phyloP scores from a whole-genome alignment of 2,329 filamentous ascomycete genomes.

The Orbilia javanica region DNA sequence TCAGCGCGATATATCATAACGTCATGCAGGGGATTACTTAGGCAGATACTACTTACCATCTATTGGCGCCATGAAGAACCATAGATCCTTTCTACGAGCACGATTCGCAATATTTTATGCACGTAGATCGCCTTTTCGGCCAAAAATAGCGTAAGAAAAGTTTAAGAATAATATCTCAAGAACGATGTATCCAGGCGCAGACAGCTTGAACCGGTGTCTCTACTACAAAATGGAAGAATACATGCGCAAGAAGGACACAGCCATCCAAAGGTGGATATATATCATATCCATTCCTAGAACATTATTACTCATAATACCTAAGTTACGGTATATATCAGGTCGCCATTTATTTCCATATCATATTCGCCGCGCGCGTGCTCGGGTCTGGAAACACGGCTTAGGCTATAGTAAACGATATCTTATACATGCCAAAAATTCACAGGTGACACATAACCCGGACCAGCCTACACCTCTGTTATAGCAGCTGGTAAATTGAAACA shows the following conservation, averaged over 20 bases:
- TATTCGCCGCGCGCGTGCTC: background rate
- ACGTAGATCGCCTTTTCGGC: background rate
- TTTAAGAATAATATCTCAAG: background rate
- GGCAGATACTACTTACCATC: slow-evolving; percentile 4
- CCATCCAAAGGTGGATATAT: background rate
- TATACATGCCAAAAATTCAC: background rate
- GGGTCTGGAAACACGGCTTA: background rate
- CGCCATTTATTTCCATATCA: background rate
- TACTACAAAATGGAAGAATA: no score
- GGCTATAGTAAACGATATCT: background rate
- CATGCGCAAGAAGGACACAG: background rate
- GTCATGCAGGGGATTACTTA: background rate
- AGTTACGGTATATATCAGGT: background rate
- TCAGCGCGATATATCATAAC: slow-evolving; percentile 11
- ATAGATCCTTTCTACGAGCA: background rate
- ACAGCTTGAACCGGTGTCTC: background rate
- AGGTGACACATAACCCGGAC: no score
- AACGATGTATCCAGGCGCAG: background rate
- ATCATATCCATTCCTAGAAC: background rate
- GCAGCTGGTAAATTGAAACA: no score
- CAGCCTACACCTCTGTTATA: no score
- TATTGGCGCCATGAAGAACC: slow-evolving; percentile 7
- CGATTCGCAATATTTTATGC: background rate
- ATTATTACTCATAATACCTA: background rate
- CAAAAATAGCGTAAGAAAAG: background rate